Evolutionary conservation across 1,139 yeast genomes (phyloP).

Genomic region (Sugiyamaella castrensis): DNA sequence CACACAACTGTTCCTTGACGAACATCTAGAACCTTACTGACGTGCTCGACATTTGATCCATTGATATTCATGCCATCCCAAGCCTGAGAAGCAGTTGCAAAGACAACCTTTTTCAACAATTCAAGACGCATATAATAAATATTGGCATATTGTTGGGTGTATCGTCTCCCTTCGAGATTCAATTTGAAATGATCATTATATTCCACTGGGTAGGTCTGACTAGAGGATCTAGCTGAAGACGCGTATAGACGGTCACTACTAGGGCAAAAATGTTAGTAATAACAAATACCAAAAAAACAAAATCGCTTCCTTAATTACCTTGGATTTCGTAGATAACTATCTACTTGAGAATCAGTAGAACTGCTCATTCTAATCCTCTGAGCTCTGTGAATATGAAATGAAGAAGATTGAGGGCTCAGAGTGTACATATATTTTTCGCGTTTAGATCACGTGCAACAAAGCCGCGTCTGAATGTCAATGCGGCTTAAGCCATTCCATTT

Average conservation of each 20-base stretch:
- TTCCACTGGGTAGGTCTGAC: conserved; percentile 9
- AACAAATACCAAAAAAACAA: not conserved
- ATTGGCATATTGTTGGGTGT: conserved; percentile 68
- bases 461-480: too few species aligned
- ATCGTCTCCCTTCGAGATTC: conserved; percentile 44
- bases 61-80: conserved; percentile 49
- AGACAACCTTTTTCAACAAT: conserved; percentile 53
- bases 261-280: not conserved
- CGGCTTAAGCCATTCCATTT: too few species aligned
- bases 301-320: conserved; percentile 3
- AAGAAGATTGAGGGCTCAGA: too few species aligned
- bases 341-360: conserved; percentile 1
- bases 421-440: too few species aligned
- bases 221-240: conserved; percentile 15
- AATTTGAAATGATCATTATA: conserved; percentile 24
- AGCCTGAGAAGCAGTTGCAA: conserved; percentile 45
- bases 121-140: conserved; percentile 66
- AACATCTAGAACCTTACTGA: conserved; percentile 75
- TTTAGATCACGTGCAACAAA: too few species aligned
- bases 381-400: not conserved
- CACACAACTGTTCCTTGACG: conserved; percentile 68
- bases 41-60: conserved; percentile 39
- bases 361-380: conserved; percentile 6
- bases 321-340: conserved; percentile 4
- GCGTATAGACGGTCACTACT: not conserved